Conservation (phyloP, 83 land plant genomes). For the Thuja plicata region DNA sequence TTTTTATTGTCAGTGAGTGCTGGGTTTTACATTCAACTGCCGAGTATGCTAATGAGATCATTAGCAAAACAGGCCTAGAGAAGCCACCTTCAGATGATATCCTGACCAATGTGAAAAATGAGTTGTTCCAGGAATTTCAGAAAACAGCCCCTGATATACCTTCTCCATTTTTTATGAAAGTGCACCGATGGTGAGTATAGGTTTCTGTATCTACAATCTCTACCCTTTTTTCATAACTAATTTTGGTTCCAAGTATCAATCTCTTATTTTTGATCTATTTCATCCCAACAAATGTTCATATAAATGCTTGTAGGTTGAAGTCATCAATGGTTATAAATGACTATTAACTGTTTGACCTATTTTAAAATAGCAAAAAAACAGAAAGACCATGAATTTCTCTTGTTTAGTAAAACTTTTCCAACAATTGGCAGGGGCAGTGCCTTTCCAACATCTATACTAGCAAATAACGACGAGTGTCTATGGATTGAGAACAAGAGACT, state of each 20-base stretch:
- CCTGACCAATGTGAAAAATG: neutral
- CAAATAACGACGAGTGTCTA: conserved; percentile 64
- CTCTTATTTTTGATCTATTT: conserved; percentile 63
- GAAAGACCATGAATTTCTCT: neutral
- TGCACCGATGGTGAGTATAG: conserved; percentile 17
- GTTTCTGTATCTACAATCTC: conserved; percentile 44
- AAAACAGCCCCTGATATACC: conserved; percentile 3
- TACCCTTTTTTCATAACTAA: conserved; percentile 42
- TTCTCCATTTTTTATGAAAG: conserved; percentile 1
- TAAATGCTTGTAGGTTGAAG: neutral
- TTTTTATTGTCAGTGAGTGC: conserved; percentile 51
- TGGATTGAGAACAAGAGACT: conserved; percentile 40
- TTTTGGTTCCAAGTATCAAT: conserved; percentile 48
- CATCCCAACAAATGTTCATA: neutral
- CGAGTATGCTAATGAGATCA: conserved; percentile 63
- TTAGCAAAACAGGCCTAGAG: conserved; percentile 12
- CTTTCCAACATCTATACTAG: conserved; percentile 61
- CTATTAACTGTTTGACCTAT: neutral
- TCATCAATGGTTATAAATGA: neutral
- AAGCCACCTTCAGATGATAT: conserved; percentile 11
- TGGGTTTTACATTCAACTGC: conserved; percentile 89
- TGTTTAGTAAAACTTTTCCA: neutral
- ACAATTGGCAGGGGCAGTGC: conserved; percentile 79
- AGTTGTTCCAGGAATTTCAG: conserved; percentile 1
- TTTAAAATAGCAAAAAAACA: neutral